Evolutionary conservation across 163 green algal genomes (phyloP).

Genomic region (Trebouxiophyceae sp.): DNA sequence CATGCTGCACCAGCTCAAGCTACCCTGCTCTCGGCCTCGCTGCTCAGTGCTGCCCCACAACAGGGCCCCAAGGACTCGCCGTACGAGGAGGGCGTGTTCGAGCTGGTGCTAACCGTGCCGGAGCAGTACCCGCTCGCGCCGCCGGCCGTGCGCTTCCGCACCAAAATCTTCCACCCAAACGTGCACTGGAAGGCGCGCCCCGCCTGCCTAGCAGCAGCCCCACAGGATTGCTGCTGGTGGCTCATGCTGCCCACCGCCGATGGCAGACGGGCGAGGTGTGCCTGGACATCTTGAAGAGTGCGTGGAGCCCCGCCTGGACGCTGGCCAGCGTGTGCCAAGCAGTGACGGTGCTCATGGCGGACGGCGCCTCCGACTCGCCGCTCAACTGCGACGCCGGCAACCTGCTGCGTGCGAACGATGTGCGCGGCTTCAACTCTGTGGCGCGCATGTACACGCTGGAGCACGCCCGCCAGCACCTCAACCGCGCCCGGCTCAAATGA

Average conservation of each 20-base stretch:
- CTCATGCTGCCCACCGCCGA: neutral
- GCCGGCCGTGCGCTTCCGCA: constrained; percentile 75
- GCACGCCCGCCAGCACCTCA: constrained; percentile 3
- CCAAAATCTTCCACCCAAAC: constrained; percentile 97
- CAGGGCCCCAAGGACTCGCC: constrained; percentile 86
- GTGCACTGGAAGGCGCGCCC: constrained; percentile 97
- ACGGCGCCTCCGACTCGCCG: constrained; percentile 78
- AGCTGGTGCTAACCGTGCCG: constrained; percentile 77
- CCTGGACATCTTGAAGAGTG: constrained; percentile 96
- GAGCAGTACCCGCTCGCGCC: constrained; percentile 88
- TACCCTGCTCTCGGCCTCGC: constrained; percentile 3
- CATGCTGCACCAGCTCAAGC: neutral
- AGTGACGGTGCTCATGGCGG: constrained; percentile 79
- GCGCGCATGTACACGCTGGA: constrained; percentile 83
- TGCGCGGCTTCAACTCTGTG: constrained; percentile 74
- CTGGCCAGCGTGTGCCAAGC: constrained; percentile 80
- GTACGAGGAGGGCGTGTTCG: constrained; percentile 79
- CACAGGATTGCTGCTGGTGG: neutral
- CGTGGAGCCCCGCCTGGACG: constrained; percentile 96
- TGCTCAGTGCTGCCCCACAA: constrained; percentile 4
- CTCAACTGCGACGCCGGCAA: constrained; percentile 95
- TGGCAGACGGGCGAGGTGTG: constrained; percentile 94
- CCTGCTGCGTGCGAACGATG: constrained; percentile 68
- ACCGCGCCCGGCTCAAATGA: neutral
- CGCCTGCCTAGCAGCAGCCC: neutral